Base-by-base conservation (phyloP, 208 protist species). In the Acanthamoeba rhysodes region DNA sequence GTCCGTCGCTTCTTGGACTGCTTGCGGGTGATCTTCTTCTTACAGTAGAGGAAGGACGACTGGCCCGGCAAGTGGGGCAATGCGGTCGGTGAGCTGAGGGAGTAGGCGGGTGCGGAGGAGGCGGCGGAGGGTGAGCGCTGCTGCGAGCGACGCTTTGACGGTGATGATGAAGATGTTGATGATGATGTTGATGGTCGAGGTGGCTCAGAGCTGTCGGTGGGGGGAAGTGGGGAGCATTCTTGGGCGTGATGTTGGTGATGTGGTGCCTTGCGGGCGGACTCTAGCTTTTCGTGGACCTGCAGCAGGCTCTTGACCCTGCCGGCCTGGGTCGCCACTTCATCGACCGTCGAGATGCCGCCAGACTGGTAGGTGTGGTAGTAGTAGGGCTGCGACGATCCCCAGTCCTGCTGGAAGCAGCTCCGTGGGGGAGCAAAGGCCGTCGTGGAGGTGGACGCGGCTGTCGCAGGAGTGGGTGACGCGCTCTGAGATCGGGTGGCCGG, bases 11-110 rank as follows among this genome's bases (percentile, higher is more conserved):
- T 78, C 70, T 78, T 78, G 70, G 70, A 8, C 70, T 78, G 70
- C 34, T 78, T 34, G 34, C 70, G 70, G 20, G 70, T 45, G 34
- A 78, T 78, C 70, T 78, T 78, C 70, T 78, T 78, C 34, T 48
- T 78, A 34, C 70, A 78, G 70, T 78, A 78, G 70, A 78, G 70
- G 32, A 78, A 78, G 10, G 70, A 78, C 8, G 70, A 78, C 70
- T 78, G 70, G 70, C 27, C 27, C 9, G 70, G 70, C 4, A 45
- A 29, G 70, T 34, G 34, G 34, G 34, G 70, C 7, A 29, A 48
- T 78, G 70, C 45, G 4, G 24, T 29, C 20, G 62, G 24, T 0
- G 62, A 6, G 24, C 24, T 29, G 24, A 68, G 62, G 1, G 62
- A 68, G 27, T 68, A 68, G 62, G 62, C 57, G 7, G 20, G 57